Conservation (phyloP, 23 red algal species). For the Chondrus crispus region DNA sequence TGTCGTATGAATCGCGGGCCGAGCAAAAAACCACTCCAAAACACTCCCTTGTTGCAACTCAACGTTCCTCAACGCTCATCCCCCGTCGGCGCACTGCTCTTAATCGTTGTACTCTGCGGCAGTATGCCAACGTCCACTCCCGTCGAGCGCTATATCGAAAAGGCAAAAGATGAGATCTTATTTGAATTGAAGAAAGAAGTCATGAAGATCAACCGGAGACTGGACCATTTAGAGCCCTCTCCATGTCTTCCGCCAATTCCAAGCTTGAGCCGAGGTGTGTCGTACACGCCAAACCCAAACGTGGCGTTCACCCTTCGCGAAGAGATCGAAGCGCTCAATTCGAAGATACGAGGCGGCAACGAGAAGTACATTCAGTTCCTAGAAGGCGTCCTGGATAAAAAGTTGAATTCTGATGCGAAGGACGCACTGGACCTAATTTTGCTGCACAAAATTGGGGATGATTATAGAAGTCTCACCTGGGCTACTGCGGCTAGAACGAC, state of each 20-base stretch:
- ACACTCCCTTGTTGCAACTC: no score
- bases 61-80: no score
- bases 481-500: background rate
- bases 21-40: no score
- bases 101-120: no score
- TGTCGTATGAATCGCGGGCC: no score
- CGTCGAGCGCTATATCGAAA: background rate
- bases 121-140: background rate
- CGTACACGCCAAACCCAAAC: background rate
- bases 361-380: constrained; percentile 1
- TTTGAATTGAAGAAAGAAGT: background rate
- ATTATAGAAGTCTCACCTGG: background rate
- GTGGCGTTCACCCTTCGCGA: background rate
- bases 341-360: background rate
- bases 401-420: background rate
- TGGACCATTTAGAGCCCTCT: background rate
- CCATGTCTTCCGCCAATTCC: background rate
- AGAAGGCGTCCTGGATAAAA: background rate
- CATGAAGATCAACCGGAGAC: background rate
- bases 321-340: background rate
- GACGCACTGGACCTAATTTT: background rate
- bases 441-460: background rate
- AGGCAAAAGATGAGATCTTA: background rate
- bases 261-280: background rate
- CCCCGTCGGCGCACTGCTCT: no score